Base-by-base conservation (phyloP, 1,139 yeast species). In the Magnusiomyces magnusii region DNA sequence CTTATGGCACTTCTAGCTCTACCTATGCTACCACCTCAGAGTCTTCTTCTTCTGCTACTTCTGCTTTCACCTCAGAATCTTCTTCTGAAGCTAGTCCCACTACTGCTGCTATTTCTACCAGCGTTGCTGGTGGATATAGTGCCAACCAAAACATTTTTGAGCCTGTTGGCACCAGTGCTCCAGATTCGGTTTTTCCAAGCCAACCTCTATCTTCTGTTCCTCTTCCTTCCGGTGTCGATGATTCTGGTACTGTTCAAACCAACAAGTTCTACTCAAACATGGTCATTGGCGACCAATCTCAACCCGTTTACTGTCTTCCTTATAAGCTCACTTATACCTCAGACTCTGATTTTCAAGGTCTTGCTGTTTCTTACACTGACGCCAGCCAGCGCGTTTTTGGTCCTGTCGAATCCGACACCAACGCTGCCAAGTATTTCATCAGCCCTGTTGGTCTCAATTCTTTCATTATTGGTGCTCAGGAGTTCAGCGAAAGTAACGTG, bases 231-330 rank as follows among this genome's bases (percentile, higher is more conserved):
- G 82, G 83, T 51, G 83, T 81, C 51, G 75, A 77, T 61, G 74
- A 77, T 57, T 66, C 69, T 70, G 62, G 55, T 9, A 73, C 73
- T 1, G 69, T 79, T 61, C 80, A 83, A 66, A 87, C 93, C 47
- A 86, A 87, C 76, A 86, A 86, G 71, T 87, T 86, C 73, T 86
- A 81, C 71, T 80, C 81, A 55, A 86, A 87, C 69, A 72, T 86
- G 71, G 72, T 84, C 66, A 73, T 86, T 42, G 84, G 75, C 34
- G 73, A 72, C 53, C 87, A 83, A 69, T 73, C 77, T 25, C 53
- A 31, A 53, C 73, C 76, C 10, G 76, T 78, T 13, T 77, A 72
- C 58, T 78, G 85, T 24, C 83, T 82, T 69, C 95, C 95, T 25
- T 87, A 85, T 68, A 79, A 82, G 1, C 69, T 85, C 58, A 83